These are phyloP conservation scores for Noccaea bulbosa DNA, from an alignment of 345 rosid species.

Conservation along the genomic window DNA sequence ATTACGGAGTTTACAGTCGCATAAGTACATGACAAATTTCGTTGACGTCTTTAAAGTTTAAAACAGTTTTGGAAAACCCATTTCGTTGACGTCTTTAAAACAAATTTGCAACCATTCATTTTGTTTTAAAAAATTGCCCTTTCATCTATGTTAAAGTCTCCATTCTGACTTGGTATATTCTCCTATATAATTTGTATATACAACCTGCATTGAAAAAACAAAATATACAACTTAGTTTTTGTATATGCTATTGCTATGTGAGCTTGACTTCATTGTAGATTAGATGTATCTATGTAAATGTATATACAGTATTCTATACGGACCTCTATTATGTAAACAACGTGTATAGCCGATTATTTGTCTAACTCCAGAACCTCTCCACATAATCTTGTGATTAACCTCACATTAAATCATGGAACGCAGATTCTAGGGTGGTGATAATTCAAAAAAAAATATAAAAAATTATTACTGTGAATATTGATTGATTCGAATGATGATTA, in stretches of 20 bases:
- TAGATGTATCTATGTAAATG: not conserved
- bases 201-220: conserved; percentile 20
- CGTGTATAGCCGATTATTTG: conserved; percentile 45
- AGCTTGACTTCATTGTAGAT: conserved; percentile 35
- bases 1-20: conserved; percentile 29
- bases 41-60: conserved; percentile 3
- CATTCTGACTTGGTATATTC: conserved; percentile 38
- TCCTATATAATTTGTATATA: conserved; percentile 7
- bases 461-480: conserved; percentile 23
- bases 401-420: conserved; percentile 35
- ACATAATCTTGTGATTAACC: conserved; percentile 32
- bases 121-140: conserved; percentile 29
- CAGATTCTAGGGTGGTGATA: conserved; percentile 19
- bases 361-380: conserved; percentile 21
- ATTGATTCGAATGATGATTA: conserved; percentile 19
- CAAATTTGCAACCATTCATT: conserved; percentile 29
- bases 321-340: conserved; percentile 43
- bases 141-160: conserved; percentile 36
- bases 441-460: conserved; percentile 7
- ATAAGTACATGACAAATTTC: conserved; percentile 8
- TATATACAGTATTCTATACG: not conserved
- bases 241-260: not conserved
- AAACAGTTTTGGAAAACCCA: not conserved
- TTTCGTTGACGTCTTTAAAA: conserved; percentile 18
- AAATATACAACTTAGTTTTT: not conserved